These are phyloP conservation scores for Cadophora malorum DNA, from an alignment of 2,329 filamentous ascomycete species.

Conservation along the genomic window DNA sequence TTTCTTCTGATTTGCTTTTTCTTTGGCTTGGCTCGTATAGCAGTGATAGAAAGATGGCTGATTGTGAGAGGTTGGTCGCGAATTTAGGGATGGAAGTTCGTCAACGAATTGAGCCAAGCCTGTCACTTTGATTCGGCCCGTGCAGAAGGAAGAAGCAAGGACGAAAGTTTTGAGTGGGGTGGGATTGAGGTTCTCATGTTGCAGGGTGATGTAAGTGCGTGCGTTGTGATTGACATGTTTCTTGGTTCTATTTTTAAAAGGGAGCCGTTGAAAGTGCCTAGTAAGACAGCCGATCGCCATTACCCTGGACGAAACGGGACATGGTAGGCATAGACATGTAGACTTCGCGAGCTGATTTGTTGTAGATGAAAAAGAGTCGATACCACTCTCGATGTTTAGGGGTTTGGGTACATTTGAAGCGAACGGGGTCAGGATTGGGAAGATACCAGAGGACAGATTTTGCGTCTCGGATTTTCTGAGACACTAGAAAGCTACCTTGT, in stretches of 20 bases:
- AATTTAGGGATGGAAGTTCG: not conserved
- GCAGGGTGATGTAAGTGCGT: slow-evolving; percentile 1
- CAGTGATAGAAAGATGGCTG: not conserved
- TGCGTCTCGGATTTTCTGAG: not conserved
- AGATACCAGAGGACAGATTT: not conserved
- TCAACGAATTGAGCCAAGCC: not conserved
- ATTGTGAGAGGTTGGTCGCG: not conserved
- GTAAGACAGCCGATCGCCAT: not conserved
- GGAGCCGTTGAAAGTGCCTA: slow-evolving; percentile 4
- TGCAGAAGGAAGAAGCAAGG: slow-evolving; percentile 5
- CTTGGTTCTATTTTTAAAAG: slow-evolving; percentile 17
- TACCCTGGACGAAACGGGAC: not conserved
- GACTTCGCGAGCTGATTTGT: too few species aligned
- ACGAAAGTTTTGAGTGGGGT: not conserved
- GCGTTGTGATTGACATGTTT: slow-evolving; percentile 3
- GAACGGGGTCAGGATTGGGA: not conserved
- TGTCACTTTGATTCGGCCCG: not conserved
- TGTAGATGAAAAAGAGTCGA: too few species aligned
- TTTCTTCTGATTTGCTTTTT: not conserved
- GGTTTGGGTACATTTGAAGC: not conserved
- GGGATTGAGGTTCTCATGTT: not conserved
- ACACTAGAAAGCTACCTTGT: not conserved
- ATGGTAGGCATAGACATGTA: not conserved
- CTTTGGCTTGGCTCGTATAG: not conserved
- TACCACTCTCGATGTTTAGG: too few species aligned